Percentiles rank a stretch among this genome's conserved stretches.
These are phyloP conservation scores for Dryas alaskensis DNA, from an alignment of 306 rosid genomes.

Conservation along the genomic window DNA sequence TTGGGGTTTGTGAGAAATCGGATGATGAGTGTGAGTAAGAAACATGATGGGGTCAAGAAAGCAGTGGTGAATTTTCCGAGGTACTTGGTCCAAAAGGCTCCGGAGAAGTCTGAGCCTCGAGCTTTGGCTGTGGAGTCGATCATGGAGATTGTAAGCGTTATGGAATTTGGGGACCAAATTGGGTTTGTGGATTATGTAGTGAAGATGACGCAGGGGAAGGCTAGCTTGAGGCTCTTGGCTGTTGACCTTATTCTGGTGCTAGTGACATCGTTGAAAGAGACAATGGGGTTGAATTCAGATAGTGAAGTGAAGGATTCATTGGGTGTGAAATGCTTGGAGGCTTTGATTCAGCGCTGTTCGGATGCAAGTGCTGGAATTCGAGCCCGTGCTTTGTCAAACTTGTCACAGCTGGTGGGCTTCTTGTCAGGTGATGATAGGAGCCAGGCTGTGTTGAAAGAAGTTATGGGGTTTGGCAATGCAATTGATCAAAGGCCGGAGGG, in stretches of 20 bases:
- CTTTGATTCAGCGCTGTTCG: slow-evolving; percentile 71
- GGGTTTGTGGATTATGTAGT: slow-evolving; percentile 67
- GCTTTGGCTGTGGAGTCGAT: slow-evolving; percentile 77
- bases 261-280: slow-evolving; percentile 48
- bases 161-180: slow-evolving; percentile 56
- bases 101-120: slow-evolving; percentile 77
- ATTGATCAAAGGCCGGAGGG: slow-evolving; percentile 29
- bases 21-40: slow-evolving; percentile 28
- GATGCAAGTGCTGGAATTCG: slow-evolving; percentile 63
- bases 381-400: slow-evolving; percentile 66
- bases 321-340: slow-evolving; percentile 72
- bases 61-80: slow-evolving; percentile 68
- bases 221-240: slow-evolving; percentile 66
- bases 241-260: slow-evolving; percentile 69
- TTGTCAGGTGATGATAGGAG: slow-evolving; percentile 41
- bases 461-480: slow-evolving; percentile 55
- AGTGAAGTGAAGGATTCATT: slow-evolving; percentile 45
- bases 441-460: slow-evolving; percentile 44
- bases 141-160: slow-evolving; percentile 54
- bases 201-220: slow-evolving; percentile 69
- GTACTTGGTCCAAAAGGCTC: slow-evolving; percentile 69
- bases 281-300: slow-evolving; percentile 52
- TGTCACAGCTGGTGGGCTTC: slow-evolving; percentile 68
- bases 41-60: slow-evolving; percentile 50
- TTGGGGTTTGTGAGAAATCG: slow-evolving; percentile 43